Conservation (phyloP, 768 basidiomycete genomes). For the Lactarius indigo region DNA sequence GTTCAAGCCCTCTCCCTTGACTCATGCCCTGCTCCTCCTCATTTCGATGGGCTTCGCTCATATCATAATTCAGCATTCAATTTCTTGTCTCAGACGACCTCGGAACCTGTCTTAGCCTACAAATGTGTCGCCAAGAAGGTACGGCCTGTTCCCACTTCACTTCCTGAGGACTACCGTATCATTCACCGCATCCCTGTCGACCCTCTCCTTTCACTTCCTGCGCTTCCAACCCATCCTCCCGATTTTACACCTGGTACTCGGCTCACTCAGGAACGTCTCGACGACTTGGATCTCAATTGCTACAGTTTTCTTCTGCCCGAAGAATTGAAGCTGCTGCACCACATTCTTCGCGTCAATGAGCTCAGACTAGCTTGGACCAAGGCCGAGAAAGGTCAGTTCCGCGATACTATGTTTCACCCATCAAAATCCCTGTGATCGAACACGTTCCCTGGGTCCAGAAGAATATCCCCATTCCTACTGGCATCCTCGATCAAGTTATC, state of each 20-base stretch:
- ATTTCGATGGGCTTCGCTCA: too few species aligned
- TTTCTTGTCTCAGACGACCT: too few species aligned
- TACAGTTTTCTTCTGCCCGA: slow-evolving; percentile 24
- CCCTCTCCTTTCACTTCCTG: background rate
- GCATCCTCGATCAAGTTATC: too few species aligned
- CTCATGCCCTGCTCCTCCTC: too few species aligned
- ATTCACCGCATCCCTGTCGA: background rate
- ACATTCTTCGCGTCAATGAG: slow-evolving; percentile 36
- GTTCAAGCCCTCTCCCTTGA: too few species aligned
- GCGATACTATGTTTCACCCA: background rate
- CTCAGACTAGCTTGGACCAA: slow-evolving; percentile 29
- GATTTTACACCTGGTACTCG: background rate
- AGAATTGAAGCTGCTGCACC: slow-evolving; percentile 25
- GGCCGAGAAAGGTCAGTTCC: background rate
- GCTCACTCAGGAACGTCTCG: background rate
- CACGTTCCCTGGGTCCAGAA: too few species aligned
- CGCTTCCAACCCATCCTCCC: background rate
- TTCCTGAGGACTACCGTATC: background rate
- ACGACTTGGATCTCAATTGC: background rate
- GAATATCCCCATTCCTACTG: too few species aligned
- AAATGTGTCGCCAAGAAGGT: background rate
- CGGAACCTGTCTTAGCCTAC: too few species aligned
- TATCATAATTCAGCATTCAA: too few species aligned
- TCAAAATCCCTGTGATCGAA: too few species aligned
- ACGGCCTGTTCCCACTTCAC: background rate